These are phyloP conservation scores for Yamadazyma dendronema DNA, from an alignment of 1,139 yeast genomes.

Conservation along the genomic window DNA sequence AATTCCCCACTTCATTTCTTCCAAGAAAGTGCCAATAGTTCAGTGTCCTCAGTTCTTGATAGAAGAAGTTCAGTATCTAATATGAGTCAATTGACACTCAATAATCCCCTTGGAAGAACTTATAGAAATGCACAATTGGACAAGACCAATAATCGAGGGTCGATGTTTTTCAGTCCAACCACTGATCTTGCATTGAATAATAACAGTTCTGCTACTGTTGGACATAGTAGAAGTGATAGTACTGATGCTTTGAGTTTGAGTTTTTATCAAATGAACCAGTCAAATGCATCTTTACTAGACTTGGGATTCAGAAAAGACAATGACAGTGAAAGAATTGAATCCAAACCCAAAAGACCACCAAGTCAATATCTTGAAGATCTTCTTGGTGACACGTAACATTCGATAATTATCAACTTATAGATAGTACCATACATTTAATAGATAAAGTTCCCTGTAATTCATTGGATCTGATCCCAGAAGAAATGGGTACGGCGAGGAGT, in stretches of 20 bases:
- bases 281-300: constrained; percentile 7
- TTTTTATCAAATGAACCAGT: constrained; percentile 4
- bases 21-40: constrained; percentile 13
- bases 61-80: constrained; percentile 12
- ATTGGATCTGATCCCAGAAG: too few relatives aligned
- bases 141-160: constrained; percentile 21
- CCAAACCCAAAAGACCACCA: constrained; percentile 25
- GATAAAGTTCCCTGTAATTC: too few relatives aligned
- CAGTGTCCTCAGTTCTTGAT: constrained; percentile 26
- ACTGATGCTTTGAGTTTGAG: constrained; percentile 4
- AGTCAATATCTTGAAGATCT: constrained; percentile 32
- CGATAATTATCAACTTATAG: background rate
- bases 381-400: constrained; percentile 8
- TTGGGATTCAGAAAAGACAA: constrained; percentile 1
- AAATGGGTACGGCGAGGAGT: too few relatives aligned
- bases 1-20: constrained; percentile 14
- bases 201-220: background rate
- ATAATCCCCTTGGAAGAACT: constrained; percentile 21
- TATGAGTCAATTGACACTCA: constrained; percentile 15
- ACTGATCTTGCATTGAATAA: constrained; percentile 9
- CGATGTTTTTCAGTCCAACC: constrained; percentile 38
- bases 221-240: background rate
- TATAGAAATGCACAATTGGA: constrained; percentile 20
- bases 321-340: background rate
- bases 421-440: too few relatives aligned